Evolutionary conservation across 2,329 filamentous ascomycete species (phyloP), one percentile per base, ranked within the genome.

Genomic region (Phymatotrichopsis omnivora): DNA sequence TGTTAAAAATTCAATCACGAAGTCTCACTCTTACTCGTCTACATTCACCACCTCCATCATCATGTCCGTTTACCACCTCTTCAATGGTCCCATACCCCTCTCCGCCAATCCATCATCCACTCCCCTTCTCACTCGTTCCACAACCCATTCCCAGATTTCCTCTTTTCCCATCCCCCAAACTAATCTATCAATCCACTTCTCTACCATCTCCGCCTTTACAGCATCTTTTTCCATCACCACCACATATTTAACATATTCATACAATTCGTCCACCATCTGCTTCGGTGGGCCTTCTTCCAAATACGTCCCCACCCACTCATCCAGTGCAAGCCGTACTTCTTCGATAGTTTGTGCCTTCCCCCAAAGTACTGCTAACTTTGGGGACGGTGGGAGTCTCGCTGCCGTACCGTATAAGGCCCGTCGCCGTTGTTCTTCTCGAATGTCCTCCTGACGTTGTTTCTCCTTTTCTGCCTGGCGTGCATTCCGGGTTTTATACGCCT

Each of bases 151-250:
- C 54, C 52, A 55, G 14, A 48, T 45, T 25, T 43, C 16, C 40
- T 49, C 47, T 12, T 37, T 41, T 8, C 46, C 36, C 14, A 42
- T 49, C 16, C 49, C 37, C 6, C 46, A 46, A 34, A 54, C 49
- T 7, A 56, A 39, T 22, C 44, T 43, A 14, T 48, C 38, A 27
- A 56, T 36, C 84, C 85, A 93, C 54, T 70, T 76, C 10, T 82
- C 72, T 14, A 91, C 64, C 10, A 74, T 73, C 2, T 76, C 71
- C 1, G 75, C 83, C 63, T 93, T 94, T 4, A 73, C 72, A 64
- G 91, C 70, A 60, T 95, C 80, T 47, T 73, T 69, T 63, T 96
- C 91, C 46, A 89, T 79, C 1, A 66, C 50, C 0, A 94, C 72
- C 0, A 96, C 84, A 20, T 72, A 73, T 4, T 62, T 68, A 23